Evolutionary conservation across 345 rosid species (phyloP), one percentile per base, ranked within the genome.

Genomic region (Eucalyptus guilfoylei): DNA sequence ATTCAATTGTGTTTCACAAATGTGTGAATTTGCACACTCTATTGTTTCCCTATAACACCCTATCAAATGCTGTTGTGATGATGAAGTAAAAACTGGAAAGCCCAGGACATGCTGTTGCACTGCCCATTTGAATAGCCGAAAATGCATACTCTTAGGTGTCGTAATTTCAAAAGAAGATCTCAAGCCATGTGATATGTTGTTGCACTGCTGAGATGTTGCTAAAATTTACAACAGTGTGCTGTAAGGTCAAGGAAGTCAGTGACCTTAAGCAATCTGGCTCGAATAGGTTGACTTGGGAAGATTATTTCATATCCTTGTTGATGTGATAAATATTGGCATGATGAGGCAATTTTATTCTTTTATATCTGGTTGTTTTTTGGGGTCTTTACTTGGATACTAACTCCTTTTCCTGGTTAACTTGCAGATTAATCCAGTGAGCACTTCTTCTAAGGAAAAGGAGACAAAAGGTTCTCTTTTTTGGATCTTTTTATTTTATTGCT

Each of bases 391-490:
- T 76, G 83, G 47, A 76, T 76, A 37, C 83, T 23, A 76, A 86
- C 47, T 42, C 80, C 16, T 58, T 91, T 93, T 80, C 37, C 60
- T 85, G 49, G 88, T 86, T 55, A 89, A 54, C 52, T 81, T 89
- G 90, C 93, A 94, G 92, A 90, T 17, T 72, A 89, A 93, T 89
- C 80, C 92, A 64, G 95, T 90, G 86, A 88, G 87, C 47, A n/a
- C 86, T 93, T 62, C 89, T 89, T 88, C 90, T 55, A 90, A 87
- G 86, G 93, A 87, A 90, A 91, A 90, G 86, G 93, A 87, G 90
- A 94, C 28, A 90, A 94, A 93, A 94, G 94, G 98, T 96, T 86
- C 89, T 49, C 21, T 88, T 80, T 48, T 44, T 80, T 85, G 67
- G 83, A 76, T 11, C 45, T 76, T 69, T 87, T 86, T 10, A 49